These are phyloP conservation scores for Kurtzmaniella quercitrusa DNA, from an alignment of 1,139 yeast genomes.

Conservation along the genomic window DNA sequence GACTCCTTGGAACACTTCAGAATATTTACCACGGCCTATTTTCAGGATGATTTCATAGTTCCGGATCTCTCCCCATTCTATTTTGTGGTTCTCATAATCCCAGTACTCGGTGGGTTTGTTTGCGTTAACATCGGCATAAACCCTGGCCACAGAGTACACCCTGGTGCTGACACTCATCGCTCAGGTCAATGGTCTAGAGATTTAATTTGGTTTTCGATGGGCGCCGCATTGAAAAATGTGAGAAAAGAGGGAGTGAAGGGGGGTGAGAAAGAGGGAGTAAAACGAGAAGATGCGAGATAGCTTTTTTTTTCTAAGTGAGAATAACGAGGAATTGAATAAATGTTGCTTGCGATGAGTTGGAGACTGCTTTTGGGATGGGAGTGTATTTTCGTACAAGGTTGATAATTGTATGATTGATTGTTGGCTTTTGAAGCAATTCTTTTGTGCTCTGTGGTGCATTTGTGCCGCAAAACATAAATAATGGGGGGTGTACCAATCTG, in stretches of 20 bases:
- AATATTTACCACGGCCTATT: slow-evolving; percentile 95
- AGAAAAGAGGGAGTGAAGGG: not conserved
- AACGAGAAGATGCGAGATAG: too few relatives aligned
- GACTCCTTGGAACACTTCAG: slow-evolving; percentile 86
- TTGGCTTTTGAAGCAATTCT: too few relatives aligned
- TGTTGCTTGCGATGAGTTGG: too few relatives aligned
- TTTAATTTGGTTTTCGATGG: not conserved
- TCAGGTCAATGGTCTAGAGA: too few relatives aligned
- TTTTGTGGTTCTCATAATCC: slow-evolving; percentile 80
- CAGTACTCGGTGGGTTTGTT: slow-evolving; percentile 81
- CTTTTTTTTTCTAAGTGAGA: too few relatives aligned
- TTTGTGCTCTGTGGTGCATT: too few relatives aligned
- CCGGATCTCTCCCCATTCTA: slow-evolving; percentile 68
- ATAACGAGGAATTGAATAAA: too few relatives aligned
- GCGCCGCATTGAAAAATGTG: not conserved
- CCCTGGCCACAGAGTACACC: slow-evolving; percentile 73
- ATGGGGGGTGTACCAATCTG: too few relatives aligned
- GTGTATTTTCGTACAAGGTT: too few relatives aligned
- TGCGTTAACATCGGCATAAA: slow-evolving; percentile 82
- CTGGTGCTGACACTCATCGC: slow-evolving; percentile 27
- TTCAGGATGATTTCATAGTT: slow-evolving; percentile 88
- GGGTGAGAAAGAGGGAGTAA: not conserved
- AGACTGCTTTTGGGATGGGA: too few relatives aligned
- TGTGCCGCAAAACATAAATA: too few relatives aligned
- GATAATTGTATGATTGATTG: too few relatives aligned